Conservation (phyloP, 805 yeast genomes). For the Suhomyces vadensis region DNA sequence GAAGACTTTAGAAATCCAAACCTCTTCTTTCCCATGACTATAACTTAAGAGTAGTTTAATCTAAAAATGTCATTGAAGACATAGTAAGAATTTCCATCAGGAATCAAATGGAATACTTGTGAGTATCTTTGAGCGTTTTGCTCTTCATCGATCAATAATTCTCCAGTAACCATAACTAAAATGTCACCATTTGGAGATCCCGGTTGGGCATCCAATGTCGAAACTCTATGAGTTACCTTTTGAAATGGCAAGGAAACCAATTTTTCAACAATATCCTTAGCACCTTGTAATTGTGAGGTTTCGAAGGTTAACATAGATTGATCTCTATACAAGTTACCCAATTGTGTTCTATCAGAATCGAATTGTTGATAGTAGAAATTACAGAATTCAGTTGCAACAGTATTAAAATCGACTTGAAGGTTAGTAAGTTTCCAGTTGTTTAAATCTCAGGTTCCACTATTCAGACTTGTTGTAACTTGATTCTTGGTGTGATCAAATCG, state of each 20-base stretch:
- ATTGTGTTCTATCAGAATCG: slow-evolving; percentile 87
- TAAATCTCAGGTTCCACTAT: too few relatives aligned
- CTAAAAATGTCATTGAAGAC: slow-evolving; percentile 97
- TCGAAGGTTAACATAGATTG: slow-evolving; percentile 98
- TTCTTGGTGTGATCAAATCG: too few relatives aligned
- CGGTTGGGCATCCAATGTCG: slow-evolving; percentile 97
- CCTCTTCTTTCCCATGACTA: too few relatives aligned
- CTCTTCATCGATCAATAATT: slow-evolving; percentile 89
- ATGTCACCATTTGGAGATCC: slow-evolving; percentile 92
- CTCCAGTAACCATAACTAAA: slow-evolving; percentile 97
- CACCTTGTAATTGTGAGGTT: slow-evolving; percentile 91
- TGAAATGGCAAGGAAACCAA: slow-evolving; percentile 85
- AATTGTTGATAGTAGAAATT: slow-evolving; percentile 94
- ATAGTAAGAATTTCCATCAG: slow-evolving; percentile 87
- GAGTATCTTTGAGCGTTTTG: slow-evolving; percentile 94
- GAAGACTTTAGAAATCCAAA: too few relatives aligned
- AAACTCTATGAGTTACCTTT: slow-evolving; percentile 89
- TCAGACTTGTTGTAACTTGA: too few relatives aligned
- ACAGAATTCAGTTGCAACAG: slow-evolving; percentile 76
- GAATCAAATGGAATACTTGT: slow-evolving; percentile 95
- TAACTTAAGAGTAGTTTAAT: slow-evolving; percentile 73
- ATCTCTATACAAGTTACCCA: slow-evolving; percentile 93
- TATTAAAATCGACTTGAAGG: slow-evolving; percentile 41
- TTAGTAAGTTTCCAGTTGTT: too few relatives aligned
- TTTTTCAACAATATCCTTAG: slow-evolving; percentile 89